Evolutionary conservation across 805 yeast genomes (phyloP).

Genomic region (Saturnispora saitoi): DNA sequence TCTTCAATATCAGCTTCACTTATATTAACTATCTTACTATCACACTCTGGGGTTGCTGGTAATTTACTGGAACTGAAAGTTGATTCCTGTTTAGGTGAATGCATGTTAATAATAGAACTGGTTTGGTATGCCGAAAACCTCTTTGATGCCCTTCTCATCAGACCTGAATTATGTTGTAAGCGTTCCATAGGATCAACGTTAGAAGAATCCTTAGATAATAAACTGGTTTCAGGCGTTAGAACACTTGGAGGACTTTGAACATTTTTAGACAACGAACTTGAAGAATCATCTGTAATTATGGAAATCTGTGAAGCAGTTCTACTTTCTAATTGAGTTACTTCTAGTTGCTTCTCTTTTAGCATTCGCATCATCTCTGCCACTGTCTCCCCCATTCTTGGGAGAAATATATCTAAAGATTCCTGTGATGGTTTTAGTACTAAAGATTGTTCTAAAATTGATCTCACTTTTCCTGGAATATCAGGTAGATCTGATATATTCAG

Average conservation of each 20-base stretch:
- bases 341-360: conserved; percentile 69
- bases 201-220: background rate
- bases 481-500: conserved; percentile 78
- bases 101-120: conserved; percentile 24
- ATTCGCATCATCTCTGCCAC: conserved; percentile 73
- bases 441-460: conserved; percentile 79
- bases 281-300: background rate
- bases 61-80: conserved; percentile 7
- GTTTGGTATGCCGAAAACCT: conserved; percentile 86
- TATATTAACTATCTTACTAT: conserved; percentile 20
- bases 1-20: conserved; percentile 21
- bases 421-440: conserved; percentile 79
- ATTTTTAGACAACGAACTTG: background rate
- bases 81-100: conserved; percentile 9
- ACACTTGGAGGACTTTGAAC: background rate
- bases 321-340: conserved; percentile 17
- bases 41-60: conserved; percentile 22
- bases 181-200: conserved; percentile 56
- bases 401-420: conserved; percentile 65
- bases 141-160: conserved; percentile 89
- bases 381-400: conserved; percentile 80
- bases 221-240: background rate
- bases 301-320: conserved; percentile 5
- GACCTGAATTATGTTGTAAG: conserved; percentile 71
- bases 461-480: conserved; percentile 77